Base-by-base conservation (phyloP, 2,329 filamentous ascomycete genomes). In the Penicillium sp. region DNA sequence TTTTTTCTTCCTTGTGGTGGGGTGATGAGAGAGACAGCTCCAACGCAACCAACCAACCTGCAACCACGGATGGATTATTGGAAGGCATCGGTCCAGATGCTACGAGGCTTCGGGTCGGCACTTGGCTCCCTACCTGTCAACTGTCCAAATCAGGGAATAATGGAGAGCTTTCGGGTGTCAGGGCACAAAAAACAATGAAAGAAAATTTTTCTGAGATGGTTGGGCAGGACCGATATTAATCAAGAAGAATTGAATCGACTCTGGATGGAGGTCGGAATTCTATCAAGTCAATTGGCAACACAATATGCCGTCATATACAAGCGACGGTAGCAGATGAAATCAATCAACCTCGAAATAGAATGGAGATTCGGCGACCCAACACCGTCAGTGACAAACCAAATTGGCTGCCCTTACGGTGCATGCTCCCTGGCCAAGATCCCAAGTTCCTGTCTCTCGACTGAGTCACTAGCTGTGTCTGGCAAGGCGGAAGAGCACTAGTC, bases 21-120 rank as follows among this genome's bases (percentile, higher is more conserved):
- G 41, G 4, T 22, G 41, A 25, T 14, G 22, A 45, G 22, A 34
- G 45, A 49, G 20, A 20, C n/a, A 35, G 45, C 28, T 34, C n/a
- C 28, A 48, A 22, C 15, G 17, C 15, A 20, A 49, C 45, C 12
- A 43, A 43, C 41, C 28, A 20, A 20, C 20, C 5, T 25, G 25
- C 4, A 25, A 25, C 25, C 25, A 20, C 34, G 45, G 45, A 49
- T 35, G n/a, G 25, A 3, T 17, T 12, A 48, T 35, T 35, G 15
- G 11, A 42, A 20, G 20, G 20, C 20, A 20, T 20, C 20, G 47
- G 47, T 47, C 55, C 45, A 51, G 54, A 58, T 38, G 38, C 15
- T 54, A 37, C 5, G 49, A 52, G 35, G 49, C 49, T 41, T 52
- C 37, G 35, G 50, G 50, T 42, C 49, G 49, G 49, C 37, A 52